Evolutionary conservation across 768 basidiomycete species (phyloP).

Genomic region (Leccinum subtestaceum): DNA sequence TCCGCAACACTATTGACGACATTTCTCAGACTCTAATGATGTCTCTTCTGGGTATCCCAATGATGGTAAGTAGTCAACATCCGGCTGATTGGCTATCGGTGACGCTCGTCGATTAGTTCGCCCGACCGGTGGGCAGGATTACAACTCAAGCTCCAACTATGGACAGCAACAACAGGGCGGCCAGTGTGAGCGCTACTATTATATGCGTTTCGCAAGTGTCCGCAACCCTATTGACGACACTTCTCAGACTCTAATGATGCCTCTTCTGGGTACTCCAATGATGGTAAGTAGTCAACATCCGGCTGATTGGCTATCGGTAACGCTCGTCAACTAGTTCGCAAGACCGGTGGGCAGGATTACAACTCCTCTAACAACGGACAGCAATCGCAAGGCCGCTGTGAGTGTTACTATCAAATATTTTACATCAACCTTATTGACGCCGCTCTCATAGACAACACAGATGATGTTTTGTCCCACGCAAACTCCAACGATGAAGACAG

Average conservation of each 20-base stretch:
- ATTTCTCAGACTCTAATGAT: neutral
- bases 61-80: neutral
- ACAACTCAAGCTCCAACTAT: no score
- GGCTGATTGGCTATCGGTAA: conserved; percentile 10
- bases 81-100: conserved; percentile 8
- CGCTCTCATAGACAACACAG: conserved; percentile 52
- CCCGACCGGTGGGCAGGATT: conserved; percentile 55
- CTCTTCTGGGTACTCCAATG: neutral
- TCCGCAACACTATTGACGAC: neutral
- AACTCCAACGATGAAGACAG: conserved; percentile 8
- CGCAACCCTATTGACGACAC: conserved; percentile 2
- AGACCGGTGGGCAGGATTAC: conserved; percentile 65
- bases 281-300: neutral
- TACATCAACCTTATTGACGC: conserved; percentile 2
- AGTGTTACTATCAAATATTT: conserved; percentile 6
- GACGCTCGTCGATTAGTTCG: conserved; percentile 32
- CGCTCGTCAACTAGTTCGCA: conserved; percentile 35
- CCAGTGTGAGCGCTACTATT: conserved; percentile 19
- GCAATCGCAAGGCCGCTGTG: conserved; percentile 24
- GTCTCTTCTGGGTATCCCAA: neutral
- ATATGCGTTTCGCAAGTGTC: neutral
- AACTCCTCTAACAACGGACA: conserved; percentile 51
- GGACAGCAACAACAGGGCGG: neutral
- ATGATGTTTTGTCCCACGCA: conserved; percentile 59
- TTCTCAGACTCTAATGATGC: no score